phyloP scores from a whole-genome alignment of 768 basidiomycete species.

The Suillus spraguei region DNA sequence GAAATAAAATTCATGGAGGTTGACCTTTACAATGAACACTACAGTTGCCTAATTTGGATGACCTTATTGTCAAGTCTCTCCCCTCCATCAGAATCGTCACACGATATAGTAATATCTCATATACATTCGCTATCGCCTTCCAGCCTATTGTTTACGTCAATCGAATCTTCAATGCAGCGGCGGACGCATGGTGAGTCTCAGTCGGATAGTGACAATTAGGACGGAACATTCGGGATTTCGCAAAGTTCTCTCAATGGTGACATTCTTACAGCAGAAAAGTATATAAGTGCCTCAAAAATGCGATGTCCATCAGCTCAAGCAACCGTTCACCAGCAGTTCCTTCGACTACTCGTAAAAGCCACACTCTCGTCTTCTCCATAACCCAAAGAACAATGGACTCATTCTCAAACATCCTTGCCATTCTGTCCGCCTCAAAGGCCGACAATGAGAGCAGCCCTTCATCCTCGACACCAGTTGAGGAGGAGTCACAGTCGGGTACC shows the following conservation, averaged over 20 bases:
- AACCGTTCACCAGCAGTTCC: neutral
- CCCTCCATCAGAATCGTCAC: neutral
- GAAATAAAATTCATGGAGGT: neutral
- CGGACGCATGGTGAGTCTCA: neutral
- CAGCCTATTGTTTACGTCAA: neutral
- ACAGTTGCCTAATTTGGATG: neutral
- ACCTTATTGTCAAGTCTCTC: neutral
- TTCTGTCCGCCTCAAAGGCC: neutral
- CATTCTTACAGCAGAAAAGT: neutral
- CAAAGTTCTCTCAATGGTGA: neutral
- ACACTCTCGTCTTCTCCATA: neutral
- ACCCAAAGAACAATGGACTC: neutral
- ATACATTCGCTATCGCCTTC: neutral
- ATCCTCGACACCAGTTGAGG: slow-evolving; percentile 3
- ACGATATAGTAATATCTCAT: neutral
- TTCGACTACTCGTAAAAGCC: neutral
- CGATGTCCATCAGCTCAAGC: neutral
- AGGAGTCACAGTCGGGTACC: neutral
- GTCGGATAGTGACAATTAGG: neutral
- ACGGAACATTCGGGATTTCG: neutral
- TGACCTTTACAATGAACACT: neutral
- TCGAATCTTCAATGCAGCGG: neutral
- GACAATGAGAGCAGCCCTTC: neutral
- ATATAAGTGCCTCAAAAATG: neutral
- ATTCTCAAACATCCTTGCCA: slow-evolving; percentile 3